Percentiles rank a stretch among this genome's conserved stretches.
These are phyloP conservation scores for Berkeleyomyces rouxiae DNA, from an alignment of 2,329 filamentous ascomycete species.

Conservation along the genomic window DNA sequence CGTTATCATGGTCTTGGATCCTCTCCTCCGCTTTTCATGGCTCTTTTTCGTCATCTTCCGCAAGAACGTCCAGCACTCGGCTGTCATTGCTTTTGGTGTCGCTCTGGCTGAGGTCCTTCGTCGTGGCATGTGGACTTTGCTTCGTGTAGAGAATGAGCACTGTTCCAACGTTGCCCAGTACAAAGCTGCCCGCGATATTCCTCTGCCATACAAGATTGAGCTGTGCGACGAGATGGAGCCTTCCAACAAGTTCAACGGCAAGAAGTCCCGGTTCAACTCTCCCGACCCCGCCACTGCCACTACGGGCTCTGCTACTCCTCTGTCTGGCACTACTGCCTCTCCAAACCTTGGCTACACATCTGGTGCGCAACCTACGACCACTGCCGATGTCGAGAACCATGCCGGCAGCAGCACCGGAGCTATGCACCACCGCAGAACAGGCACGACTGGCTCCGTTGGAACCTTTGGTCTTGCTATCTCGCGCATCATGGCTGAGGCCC, in stretches of 20 bases:
- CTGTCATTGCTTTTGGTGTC: slow-evolving; percentile 64
- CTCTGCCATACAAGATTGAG: slow-evolving; percentile 59
- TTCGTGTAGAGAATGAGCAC: slow-evolving; percentile 96
- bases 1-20: slow-evolving; percentile 63
- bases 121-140: slow-evolving; percentile 76
- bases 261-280: background rate
- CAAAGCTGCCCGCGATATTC: slow-evolving; percentile 75
- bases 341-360: background rate
- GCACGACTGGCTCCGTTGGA: slow-evolving; percentile 16
- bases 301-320: background rate
- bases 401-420: slow-evolving; percentile 16
- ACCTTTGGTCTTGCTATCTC: slow-evolving; percentile 26
- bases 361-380: background rate
- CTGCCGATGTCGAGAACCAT: background rate
- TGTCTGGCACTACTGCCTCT: background rate
- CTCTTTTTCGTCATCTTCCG: slow-evolving; percentile 82
- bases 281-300: background rate
- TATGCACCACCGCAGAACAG: slow-evolving; percentile 3
- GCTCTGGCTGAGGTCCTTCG: slow-evolving; percentile 65
- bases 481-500: slow-evolving; percentile 63
- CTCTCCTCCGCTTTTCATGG: slow-evolving; percentile 82
- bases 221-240: slow-evolving; percentile 12
- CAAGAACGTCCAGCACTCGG: slow-evolving; percentile 65
- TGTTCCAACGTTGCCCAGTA: slow-evolving; percentile 81
- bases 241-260: background rate